Evolutionary conservation across 2,329 filamentous ascomycete genomes (phyloP).

Genomic region (Talaromyces sp.): DNA sequence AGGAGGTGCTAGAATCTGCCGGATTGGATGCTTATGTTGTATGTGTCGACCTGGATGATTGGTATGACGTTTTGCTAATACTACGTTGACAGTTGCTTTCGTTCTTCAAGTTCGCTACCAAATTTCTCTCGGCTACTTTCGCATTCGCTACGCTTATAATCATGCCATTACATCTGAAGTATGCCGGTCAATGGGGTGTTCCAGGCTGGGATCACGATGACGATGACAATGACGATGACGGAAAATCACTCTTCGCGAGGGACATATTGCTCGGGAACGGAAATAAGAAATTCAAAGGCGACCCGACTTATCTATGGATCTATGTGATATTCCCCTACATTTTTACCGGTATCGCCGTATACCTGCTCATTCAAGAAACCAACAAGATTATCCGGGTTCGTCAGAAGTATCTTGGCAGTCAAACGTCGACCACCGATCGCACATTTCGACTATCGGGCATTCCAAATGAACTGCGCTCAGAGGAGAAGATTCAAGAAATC

Average conservation of each 20-base stretch:
- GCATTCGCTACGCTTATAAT: slow-evolving; percentile 79
- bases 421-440: slow-evolving; percentile 92
- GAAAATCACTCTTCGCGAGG: neutral
- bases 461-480: slow-evolving; percentile 71
- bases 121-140: slow-evolving; percentile 73
- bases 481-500: slow-evolving; percentile 78
- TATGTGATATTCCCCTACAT: slow-evolving; percentile 94
- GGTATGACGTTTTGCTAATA: neutral
- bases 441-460: slow-evolving; percentile 91
- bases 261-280: neutral
- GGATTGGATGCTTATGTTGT: slow-evolving; percentile 93
- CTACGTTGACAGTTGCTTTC: slow-evolving; percentile 64
- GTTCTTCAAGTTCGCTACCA: slow-evolving; percentile 94
- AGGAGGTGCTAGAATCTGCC: slow-evolving; percentile 83
- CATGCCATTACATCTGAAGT: slow-evolving; percentile 77
- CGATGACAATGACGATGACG: slow-evolving; percentile 29
- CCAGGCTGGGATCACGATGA: slow-evolving; percentile 37
- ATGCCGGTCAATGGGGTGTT: slow-evolving; percentile 44
- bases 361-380: slow-evolving; percentile 79
- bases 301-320: slow-evolving; percentile 72
- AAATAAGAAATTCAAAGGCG: slow-evolving; percentile 29
- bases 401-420: slow-evolving; percentile 87
- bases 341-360: slow-evolving; percentile 78
- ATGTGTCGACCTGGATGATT: slow-evolving; percentile 32
- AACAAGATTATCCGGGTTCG: slow-evolving; percentile 78